These are phyloP conservation scores for Aspergillus transmontanensis DNA, from an alignment of 2,329 filamentous ascomycete species.

Conservation along the genomic window DNA sequence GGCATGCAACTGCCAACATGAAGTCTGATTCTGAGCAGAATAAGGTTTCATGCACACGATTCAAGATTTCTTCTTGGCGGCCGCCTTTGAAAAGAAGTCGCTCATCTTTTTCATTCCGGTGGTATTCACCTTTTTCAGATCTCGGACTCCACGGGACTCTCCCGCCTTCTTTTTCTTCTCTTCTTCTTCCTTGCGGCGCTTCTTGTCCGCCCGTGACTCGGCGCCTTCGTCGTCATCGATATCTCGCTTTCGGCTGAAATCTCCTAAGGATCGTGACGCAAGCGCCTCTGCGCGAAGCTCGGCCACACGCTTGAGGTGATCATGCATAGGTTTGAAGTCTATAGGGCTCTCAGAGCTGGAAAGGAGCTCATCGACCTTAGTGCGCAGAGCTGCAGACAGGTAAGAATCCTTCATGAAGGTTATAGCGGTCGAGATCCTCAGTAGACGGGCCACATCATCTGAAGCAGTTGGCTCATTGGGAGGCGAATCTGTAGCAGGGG, in stretches of 20 bases:
- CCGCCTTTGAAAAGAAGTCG: slow-evolving; percentile 79
- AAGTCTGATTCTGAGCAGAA: background rate
- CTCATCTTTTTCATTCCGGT: slow-evolving; percentile 97
- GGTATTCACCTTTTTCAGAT: slow-evolving; percentile 87
- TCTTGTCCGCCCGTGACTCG: slow-evolving; percentile 71
- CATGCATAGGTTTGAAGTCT: slow-evolving; percentile 71
- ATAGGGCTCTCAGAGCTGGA: slow-evolving; percentile 45
- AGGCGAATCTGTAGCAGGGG: slow-evolving; percentile 40
- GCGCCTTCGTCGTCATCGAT: slow-evolving; percentile 46
- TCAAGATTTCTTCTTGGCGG: slow-evolving; percentile 38
- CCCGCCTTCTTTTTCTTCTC: slow-evolving; percentile 78
- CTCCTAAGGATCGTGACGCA: slow-evolving; percentile 62
- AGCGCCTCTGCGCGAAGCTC: slow-evolving; percentile 71
- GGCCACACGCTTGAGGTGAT: slow-evolving; percentile 68
- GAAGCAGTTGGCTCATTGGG: slow-evolving; percentile 32
- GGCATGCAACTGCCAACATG: background rate
- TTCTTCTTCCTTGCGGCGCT: slow-evolving; percentile 82
- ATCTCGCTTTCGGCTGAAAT: slow-evolving; percentile 48
- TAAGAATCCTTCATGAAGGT: slow-evolving; percentile 55
- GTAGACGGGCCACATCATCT: slow-evolving; percentile 44
- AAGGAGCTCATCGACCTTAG: slow-evolving; percentile 42
- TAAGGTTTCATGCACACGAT: background rate
- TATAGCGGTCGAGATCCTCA: slow-evolving; percentile 53
- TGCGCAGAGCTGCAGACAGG: slow-evolving; percentile 42
- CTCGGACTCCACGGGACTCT: slow-evolving; percentile 74